A percentile compares a stretch with the other conserved stretches of the same genome.
These are phyloP conservation scores for Aspergillus nomiae DNA, from an alignment of 2,329 filamentous ascomycete genomes.

Conservation along the genomic window DNA sequence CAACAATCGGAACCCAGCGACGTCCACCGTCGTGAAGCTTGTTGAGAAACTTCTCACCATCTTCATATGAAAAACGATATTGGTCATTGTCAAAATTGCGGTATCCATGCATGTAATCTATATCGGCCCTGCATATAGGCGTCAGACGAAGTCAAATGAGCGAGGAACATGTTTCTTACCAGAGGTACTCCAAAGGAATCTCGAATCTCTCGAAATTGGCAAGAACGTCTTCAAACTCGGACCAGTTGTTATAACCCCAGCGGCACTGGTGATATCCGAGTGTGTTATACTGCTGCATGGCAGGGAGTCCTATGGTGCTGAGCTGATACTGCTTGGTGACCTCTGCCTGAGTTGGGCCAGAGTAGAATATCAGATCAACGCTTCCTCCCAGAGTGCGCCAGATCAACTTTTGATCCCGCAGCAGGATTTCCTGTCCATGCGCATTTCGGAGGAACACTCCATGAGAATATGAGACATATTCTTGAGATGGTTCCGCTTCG, in stretches of 20 bases:
- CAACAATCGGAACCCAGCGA: conserved; percentile 64
- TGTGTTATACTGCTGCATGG: conserved; percentile 79
- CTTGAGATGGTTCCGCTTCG: conserved; percentile 53
- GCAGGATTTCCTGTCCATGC: conserved; percentile 72
- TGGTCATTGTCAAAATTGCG: conserved; percentile 62
- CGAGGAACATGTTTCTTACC: conserved; percentile 27
- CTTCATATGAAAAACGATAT: conserved; percentile 52
- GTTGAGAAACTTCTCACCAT: conserved; percentile 54
- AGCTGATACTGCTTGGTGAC: conserved; percentile 72
- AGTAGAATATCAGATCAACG: conserved; percentile 78
- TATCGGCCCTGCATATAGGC: conserved; percentile 41
- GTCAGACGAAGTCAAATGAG: not conserved
- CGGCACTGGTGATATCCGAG: conserved; percentile 83
- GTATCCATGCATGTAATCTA: conserved; percentile 62
- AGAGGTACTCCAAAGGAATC: conserved; percentile 59
- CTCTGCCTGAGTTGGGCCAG: conserved; percentile 68
- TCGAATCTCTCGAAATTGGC: conserved; percentile 56
- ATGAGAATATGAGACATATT: conserved; percentile 70
- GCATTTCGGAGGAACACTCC: conserved; percentile 77
- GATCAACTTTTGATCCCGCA: conserved; percentile 65
- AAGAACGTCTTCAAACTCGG: conserved; percentile 61
- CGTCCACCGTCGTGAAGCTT: conserved; percentile 56
- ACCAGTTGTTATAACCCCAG: conserved; percentile 79
- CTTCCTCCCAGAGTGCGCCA: conserved; percentile 75
- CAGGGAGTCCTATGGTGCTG: conserved; percentile 68